Evolutionary conservation across 2,329 filamentous ascomycete species (phyloP).

Genomic region (Trichoderma brevicompactum): DNA sequence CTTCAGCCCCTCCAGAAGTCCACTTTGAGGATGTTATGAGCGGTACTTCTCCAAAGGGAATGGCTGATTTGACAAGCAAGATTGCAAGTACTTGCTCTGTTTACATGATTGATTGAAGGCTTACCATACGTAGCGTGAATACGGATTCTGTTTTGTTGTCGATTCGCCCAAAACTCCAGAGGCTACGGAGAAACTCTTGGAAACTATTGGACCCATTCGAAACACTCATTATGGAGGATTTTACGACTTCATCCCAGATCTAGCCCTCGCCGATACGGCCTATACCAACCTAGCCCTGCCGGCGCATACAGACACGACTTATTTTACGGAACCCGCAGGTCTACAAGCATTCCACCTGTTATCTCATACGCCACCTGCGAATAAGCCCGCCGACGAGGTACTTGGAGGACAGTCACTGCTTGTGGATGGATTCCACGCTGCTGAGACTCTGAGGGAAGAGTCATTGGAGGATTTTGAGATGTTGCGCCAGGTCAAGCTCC

Average conservation of each 20-base stretch:
- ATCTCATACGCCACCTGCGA: slow-evolving; percentile 61
- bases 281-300: slow-evolving; percentile 85
- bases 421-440: slow-evolving; percentile 83
- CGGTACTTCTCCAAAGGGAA: slow-evolving; percentile 49
- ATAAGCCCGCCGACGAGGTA: slow-evolving; percentile 40
- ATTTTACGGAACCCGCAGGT: slow-evolving; percentile 90
- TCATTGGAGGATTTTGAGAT: slow-evolving; percentile 60
- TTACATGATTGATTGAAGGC: neutral
- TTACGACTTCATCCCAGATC: slow-evolving; percentile 85
- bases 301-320: slow-evolving; percentile 92
- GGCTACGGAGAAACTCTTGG: slow-evolving; percentile 74
- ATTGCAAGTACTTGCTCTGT: slow-evolving; percentile 55
- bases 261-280: slow-evolving; percentile 85
- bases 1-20: slow-evolving; percentile 60
- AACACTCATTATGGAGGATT: slow-evolving; percentile 85
- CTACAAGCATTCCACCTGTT: slow-evolving; percentile 93
- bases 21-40: slow-evolving; percentile 64
- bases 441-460: slow-evolving; percentile 59
- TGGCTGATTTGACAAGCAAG: slow-evolving; percentile 65
- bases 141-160: slow-evolving; percentile 79
- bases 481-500: slow-evolving; percentile 62
- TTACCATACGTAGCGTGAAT: slow-evolving; percentile 55
- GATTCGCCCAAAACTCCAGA: slow-evolving; percentile 68
- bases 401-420: slow-evolving; percentile 78
- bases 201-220: slow-evolving; percentile 83